Evolutionary conservation across 2,329 filamentous ascomycete genomes (phyloP), one percentile per base, ranked within the genome.

Genomic region (Aspergillus amoenus): DNA sequence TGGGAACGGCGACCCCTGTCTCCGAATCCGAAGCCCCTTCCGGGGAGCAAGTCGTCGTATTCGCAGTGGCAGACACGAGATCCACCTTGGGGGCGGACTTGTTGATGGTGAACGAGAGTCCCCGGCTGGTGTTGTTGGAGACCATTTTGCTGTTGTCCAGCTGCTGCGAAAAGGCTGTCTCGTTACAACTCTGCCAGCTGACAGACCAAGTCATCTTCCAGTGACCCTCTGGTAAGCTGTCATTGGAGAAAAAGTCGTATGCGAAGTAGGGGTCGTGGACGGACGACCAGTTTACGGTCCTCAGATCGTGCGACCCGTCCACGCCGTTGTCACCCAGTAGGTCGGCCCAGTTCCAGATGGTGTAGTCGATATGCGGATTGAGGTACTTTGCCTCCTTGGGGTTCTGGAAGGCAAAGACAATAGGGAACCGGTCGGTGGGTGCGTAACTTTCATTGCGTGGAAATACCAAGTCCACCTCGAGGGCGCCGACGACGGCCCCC

Each of bases 381-480:
- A 64, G 48, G 32, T 56, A 52, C 41, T 49, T 11, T 13, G 60
- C 58, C 21, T 11, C 21, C 52, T 61, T 22, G 8, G 58, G 12
- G 53, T 61, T 61, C 43, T 61, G 56, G 18, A 64, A 45, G 11
- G 60, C 60, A 50, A 62, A 64, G 17, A 61, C 46, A 46, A 64
- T 18, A 18, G 62, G 62, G 24, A 64, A 64, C 13, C 2, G 41
- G 9, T 64, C 44, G 1, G 55, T 50, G 15, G 58, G 59, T 13
- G 60, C 18, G 50, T 62, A 64, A 12, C 53, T 56, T 11, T 62
- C 56, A n/a, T 59, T 64, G 39, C 51, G 60, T 8, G 60, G 60
- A 34, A 64, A 64, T 8, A 59, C 37, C 17, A 64, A 52, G 51
- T 64, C 60, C 39, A 62, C 43, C 45, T 62, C 62, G 13, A 47